Percentiles rank a stretch among this genome's conserved stretches.
These are phyloP conservation scores for Poteriospumella lacustris DNA, from an alignment of 108 stramenopile species.

Conservation along the genomic window DNA sequence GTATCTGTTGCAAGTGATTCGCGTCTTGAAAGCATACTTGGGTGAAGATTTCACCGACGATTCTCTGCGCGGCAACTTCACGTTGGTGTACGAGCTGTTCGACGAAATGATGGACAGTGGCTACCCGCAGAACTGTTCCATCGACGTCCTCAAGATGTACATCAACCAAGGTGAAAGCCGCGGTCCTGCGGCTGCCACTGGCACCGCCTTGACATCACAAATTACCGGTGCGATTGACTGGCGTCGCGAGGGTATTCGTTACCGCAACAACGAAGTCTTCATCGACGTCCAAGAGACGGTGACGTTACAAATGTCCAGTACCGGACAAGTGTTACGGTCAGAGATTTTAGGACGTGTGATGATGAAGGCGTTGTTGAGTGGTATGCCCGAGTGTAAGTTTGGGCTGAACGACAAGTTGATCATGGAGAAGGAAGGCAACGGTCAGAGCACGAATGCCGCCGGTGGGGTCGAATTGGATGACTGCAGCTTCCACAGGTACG, in stretches of 20 bases:
- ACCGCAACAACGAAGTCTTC: slow-evolving; percentile 94
- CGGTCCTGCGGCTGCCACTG: slow-evolving; percentile 32
- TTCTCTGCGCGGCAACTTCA: slow-evolving; percentile 88
- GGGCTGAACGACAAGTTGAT: slow-evolving; percentile 97
- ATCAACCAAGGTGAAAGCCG: slow-evolving; percentile 87
- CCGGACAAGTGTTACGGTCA: slow-evolving; percentile 77
- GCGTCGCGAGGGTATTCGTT: slow-evolving; percentile 86
- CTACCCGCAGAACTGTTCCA: slow-evolving; percentile 94
- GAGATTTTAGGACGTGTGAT: slow-evolving; percentile 91
- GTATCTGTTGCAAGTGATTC: slow-evolving; percentile 85
- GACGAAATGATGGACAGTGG: slow-evolving; percentile 66
- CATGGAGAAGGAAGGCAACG: slow-evolving; percentile 81
- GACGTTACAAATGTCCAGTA: slow-evolving; percentile 82
- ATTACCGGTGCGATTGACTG: slow-evolving; percentile 99
- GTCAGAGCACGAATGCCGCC: neutral
- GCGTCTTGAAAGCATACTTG: slow-evolving; percentile 91
- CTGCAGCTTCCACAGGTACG: slow-evolving; percentile 87
- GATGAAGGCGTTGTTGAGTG: slow-evolving; percentile 96
- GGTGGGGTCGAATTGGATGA: slow-evolving; percentile 94
- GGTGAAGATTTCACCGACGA: slow-evolving; percentile 94
- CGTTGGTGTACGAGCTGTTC: slow-evolving; percentile 95
- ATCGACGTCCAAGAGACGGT: slow-evolving; percentile 96
- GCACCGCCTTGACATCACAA: slow-evolving; percentile 56
- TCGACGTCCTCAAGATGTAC: slow-evolving; percentile 91
- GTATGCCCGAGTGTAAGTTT: slow-evolving; percentile 93